Evolutionary conservation across 306 rosid genomes (phyloP), one percentile per base, ranked within the genome.

Genomic region (Medicago arabica): DNA sequence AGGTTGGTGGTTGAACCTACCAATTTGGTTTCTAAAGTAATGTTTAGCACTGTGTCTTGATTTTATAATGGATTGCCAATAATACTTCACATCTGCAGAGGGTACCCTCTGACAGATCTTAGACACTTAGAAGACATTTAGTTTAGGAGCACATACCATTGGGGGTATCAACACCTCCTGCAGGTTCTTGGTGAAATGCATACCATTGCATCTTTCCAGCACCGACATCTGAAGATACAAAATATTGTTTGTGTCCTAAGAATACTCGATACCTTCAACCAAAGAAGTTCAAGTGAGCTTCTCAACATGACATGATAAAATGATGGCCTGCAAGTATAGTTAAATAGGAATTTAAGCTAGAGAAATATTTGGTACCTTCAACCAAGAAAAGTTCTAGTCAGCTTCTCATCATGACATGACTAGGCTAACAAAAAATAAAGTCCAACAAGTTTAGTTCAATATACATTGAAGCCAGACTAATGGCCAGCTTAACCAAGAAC

Each of bases 161-260:
- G 28, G 28, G 28, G 28, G 28, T 23, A 23, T 23, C 28, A 23
- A 23, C 1, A 23, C 28, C 28, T 23, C 28, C 28, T 1, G 28
- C 28, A 2, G 2, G 28, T 23, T 23, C 28, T 23, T 96, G 74
- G 81, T 96, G 83, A 77, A 96, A 96, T 49, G 96, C 99, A 82
- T 96, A 96, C 99, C 98, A 96, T 84, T 92, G 99, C 98, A 90
- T 92, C 93, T 96, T 96, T 81, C 99, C 98, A 12, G 80, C 90
- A 4, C 99, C 99, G 12, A 96, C 98, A 68, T 92, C 99, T 18
- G 99, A 96, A 69, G 99, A 92, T 67, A 96, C 99, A 4, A 96
- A 96, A 84, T 96, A 96, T 83, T 96, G 98, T 71, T 96, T 96
- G 96, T 92, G 97, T 75, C 99, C 99, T 87, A 96, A 77, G 85